Conservation (phyloP, 2,329 filamentous ascomycete species). For the Orbilia javanica region DNA sequence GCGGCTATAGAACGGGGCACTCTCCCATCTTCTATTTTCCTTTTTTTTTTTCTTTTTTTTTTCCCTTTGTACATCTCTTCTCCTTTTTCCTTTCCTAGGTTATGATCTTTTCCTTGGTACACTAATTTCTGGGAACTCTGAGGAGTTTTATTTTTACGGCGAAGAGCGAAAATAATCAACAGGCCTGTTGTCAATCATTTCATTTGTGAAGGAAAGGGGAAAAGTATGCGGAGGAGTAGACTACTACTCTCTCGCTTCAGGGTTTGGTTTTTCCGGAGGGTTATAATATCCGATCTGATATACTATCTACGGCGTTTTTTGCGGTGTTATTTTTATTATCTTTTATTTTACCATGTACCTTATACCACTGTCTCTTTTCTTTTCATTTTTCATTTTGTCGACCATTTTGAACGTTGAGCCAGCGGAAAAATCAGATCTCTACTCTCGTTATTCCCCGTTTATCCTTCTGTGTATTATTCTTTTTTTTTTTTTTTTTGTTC, state of each 20-base stretch:
- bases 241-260: slow-evolving; percentile 4
- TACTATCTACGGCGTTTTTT: slow-evolving; percentile 30
- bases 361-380: slow-evolving; percentile 33
- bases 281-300: slow-evolving; percentile 27
- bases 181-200: slow-evolving; percentile 59
- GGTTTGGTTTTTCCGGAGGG: slow-evolving; percentile 20
- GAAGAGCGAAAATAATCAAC: slow-evolving; percentile 54
- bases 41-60: slow-evolving; percentile 15
- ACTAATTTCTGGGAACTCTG: slow-evolving; percentile 25
- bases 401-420: neutral
- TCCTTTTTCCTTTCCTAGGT: slow-evolving; percentile 18
- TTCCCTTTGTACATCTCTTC: slow-evolving; percentile 35
- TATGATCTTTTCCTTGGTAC: slow-evolving; percentile 19
- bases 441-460: slow-evolving; percentile 26
- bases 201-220: slow-evolving; percentile 17
- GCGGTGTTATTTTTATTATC: slow-evolving; percentile 20
- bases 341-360: slow-evolving; percentile 24
- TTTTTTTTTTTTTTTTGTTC: slow-evolving; percentile 15
- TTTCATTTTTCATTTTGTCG: slow-evolving; percentile 2
- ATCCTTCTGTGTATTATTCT: neutral
- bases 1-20: slow-evolving; percentile 5
- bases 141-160: slow-evolving; percentile 40
- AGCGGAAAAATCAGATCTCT: slow-evolving; percentile 19
- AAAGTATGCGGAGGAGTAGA: slow-evolving; percentile 17
- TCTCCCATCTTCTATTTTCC: too few species aligned